Percentiles rank a stretch among this genome's conserved stretches.
Conservation (phyloP, 2,329 filamentous ascomycete genomes). For the Thelonectria discophora region DNA sequence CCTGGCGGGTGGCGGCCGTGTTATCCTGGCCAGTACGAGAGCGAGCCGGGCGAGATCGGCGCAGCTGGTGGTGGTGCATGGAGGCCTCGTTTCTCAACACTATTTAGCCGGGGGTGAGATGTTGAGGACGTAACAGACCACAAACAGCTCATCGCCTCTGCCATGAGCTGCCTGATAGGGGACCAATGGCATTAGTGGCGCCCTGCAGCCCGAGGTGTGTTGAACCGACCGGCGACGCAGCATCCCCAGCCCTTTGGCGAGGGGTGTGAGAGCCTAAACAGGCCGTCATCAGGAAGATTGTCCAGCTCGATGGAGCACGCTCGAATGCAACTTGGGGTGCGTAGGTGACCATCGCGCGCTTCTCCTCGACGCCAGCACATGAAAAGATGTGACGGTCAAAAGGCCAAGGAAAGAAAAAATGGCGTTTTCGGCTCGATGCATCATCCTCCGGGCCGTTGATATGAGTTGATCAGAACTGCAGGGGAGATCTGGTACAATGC, state of each 20-base stretch:
- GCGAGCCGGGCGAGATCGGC: constrained; percentile 2
- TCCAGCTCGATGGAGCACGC: constrained; percentile 1
- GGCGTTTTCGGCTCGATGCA: constrained; percentile 36
- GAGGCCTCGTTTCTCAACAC: constrained; percentile 13
- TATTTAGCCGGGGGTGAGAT: constrained; percentile 2
- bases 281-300: constrained; percentile 2
- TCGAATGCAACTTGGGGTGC: constrained; percentile 6
- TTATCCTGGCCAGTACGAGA: constrained; percentile 8
- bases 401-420: neutral
- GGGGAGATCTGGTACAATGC: constrained; percentile 33
- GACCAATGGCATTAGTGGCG: constrained; percentile 18
- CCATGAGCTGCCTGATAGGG: constrained; percentile 17
- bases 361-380: constrained; percentile 20
- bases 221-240: constrained; percentile 8
- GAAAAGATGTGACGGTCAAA: constrained; percentile 21
- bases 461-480: constrained; percentile 38
- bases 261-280: constrained; percentile 5
- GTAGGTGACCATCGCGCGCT: constrained; percentile 22
- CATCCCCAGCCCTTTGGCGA: constrained; percentile 1
- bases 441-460: constrained; percentile 37
- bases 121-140: constrained; percentile 2
- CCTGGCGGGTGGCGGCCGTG: constrained; percentile 17
- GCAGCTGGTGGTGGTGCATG: constrained; percentile 9
- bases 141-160: constrained; percentile 18
- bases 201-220: constrained; percentile 19